Evolutionary conservation across 352 stramenopile genomes (phyloP), one percentile per base, ranked within the genome.

Genomic region (Globisporangium viniferum): DNA sequence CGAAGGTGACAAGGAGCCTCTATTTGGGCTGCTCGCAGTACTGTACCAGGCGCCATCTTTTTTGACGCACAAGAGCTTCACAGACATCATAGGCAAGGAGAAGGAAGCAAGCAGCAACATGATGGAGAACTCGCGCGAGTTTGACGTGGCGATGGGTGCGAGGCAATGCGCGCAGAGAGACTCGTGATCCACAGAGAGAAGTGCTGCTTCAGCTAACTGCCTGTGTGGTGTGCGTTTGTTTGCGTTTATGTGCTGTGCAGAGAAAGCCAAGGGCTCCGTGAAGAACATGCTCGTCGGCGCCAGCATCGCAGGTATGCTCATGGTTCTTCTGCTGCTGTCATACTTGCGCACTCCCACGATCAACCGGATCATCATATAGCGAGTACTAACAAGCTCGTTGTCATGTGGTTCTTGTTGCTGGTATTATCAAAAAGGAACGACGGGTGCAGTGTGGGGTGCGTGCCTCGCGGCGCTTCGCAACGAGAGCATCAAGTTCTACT

Each of bases 401-500:
- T 33, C 29, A 5, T 33, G 29, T 36, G 10, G 20, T n/a, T 36
- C 39, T 29, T 36, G n/a, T n/a, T 36, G 18, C 14, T 39, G 53
- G 2, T 12, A 39, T 27, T 56, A 14, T 18, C 7, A 6, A 6
- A 6, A 6, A 90, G 81, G 86, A 4, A 57, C 76, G 1, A 76
- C 76, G 6, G 88, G 88, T 48, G 88, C 83, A 2, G 75, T 76
- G 5, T 80, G 77, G 65, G 88, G 88, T 31, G 82, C 74, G 6
- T 75, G 79, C 29, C 73, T 95, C 22, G 88, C 88, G 2, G 78
- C 80, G 24, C 57, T 92, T 33, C 84, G 88, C 51, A 90, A 92
- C 46, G 82, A 95, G 48, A 93, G 80, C 61, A 75, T 92, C 59
- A 80, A 77, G 66, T 95, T 95, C 61, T 95, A 93, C 68, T 72